Base-by-base conservation (phyloP, 768 basidiomycete species). In the Melanogaster broomeanus region DNA sequence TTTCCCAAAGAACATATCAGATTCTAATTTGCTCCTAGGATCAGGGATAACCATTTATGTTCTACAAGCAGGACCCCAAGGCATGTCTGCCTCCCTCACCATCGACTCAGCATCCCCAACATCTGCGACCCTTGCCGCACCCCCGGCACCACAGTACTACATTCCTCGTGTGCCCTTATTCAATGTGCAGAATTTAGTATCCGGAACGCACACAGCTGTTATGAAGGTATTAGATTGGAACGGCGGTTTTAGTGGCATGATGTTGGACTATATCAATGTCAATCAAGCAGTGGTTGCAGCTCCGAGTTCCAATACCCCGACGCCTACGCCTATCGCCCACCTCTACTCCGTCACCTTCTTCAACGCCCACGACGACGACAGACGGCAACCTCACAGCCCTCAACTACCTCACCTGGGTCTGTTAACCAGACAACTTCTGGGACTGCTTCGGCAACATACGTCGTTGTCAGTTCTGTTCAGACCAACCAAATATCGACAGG, bases 11-110 rank as follows among this genome's bases (percentile, higher is more conserved):
- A 19, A 4, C 28, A 21, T 33, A 34, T 25, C 10, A 38, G 19
- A 25, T 42, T 1, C 7, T 24, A 34, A 33, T 9, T 13, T 45
- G 10, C 37, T 15, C 21, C 22, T 18, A 66, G 65, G 63, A 2
- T 67, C 65, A 11, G 65, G 65, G n/a, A 40, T 63, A 40, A 65
- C 63, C 1, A 52, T 66, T 15, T 68, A 67, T 47, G 61, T 66
- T 21, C 41, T 65, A 21, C 66, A 50, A 57, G 65, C 61, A 13
- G 65, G 65, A 18, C 53, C 62, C 0, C 60, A 64, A 40, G 65
- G 65, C 34, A 62, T 61, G 58, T 61, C 58, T 15, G 65, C 65
- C 16, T 62, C 62, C 25, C 59, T 67, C 33, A 56, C 60, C 24
- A 61, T 63, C 40, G 61, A 67, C 31, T 57, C 55, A 2, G 65